Conservation (phyloP, 331 rosid species). For the Pyrus hybrid region DNA sequence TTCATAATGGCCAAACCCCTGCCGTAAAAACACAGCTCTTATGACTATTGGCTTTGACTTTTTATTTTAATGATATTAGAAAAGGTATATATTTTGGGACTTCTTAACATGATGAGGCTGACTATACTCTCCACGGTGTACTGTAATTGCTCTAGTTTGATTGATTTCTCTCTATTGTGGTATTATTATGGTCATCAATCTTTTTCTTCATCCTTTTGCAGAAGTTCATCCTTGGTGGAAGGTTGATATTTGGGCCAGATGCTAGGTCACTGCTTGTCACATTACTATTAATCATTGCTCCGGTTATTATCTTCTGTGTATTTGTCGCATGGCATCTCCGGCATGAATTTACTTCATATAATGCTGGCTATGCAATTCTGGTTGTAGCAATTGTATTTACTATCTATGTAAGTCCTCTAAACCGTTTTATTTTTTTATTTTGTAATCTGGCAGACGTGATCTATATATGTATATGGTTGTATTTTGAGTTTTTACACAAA, state of each 20-base stretch:
- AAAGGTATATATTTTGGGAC: neutral
- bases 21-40: neutral
- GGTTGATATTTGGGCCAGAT: conserved; percentile 88
- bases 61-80: neutral
- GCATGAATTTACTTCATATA: conserved; percentile 54
- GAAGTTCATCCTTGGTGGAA: conserved; percentile 76
- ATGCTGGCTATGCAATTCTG: conserved; percentile 63
- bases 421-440: neutral
- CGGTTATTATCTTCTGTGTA: conserved; percentile 61
- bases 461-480: neutral
- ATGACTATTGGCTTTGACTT: neutral
- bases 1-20: neutral
- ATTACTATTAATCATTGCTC: conserved; percentile 62
- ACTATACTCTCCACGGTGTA: neutral
- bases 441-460: neutral
- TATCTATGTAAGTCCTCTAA: conserved; percentile 47
- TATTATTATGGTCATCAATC: neutral
- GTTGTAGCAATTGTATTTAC: conserved; percentile 67
- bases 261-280: conserved; percentile 76
- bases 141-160: neutral
- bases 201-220: conserved; percentile 33
- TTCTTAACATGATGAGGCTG: neutral
- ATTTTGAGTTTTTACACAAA: neutral
- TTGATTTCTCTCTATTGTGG: neutral
- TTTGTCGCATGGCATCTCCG: conserved; percentile 79